A percentile compares a stretch with the other conserved stretches of the same genome.
Evolutionary conservation across 257 asterid genomes (phyloP).

Genomic region (Agastache rugosa): DNA sequence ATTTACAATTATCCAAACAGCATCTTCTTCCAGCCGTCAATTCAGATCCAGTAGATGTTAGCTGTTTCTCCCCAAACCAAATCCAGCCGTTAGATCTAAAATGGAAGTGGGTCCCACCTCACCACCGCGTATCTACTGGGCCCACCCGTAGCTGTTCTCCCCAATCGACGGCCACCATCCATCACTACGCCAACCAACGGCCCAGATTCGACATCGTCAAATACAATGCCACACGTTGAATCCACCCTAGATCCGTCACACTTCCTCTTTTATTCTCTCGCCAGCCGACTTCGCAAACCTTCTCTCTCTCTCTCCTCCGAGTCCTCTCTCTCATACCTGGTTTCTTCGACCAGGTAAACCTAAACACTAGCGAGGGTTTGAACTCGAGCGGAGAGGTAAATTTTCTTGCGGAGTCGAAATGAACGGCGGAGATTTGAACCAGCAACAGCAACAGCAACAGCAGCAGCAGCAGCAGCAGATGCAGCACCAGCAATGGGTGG

Average conservation of each 20-base stretch:
- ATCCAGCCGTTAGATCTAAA: constrained; percentile 49
- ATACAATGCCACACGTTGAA: constrained; percentile 52
- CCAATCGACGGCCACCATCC: constrained; percentile 47
- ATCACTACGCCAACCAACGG: constrained; percentile 39
- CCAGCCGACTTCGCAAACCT: constrained; percentile 48
- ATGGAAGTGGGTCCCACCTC: constrained; percentile 42
- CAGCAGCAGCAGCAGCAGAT: constrained; percentile 63
- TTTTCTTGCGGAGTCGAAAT: constrained; percentile 37
- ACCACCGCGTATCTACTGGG: constrained; percentile 54
- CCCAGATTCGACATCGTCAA: constrained; percentile 39
- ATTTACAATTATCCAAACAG: constrained; percentile 8
- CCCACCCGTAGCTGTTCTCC: constrained; percentile 39
- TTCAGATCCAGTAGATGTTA: constrained; percentile 26
- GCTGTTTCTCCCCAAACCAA: constrained; percentile 28
- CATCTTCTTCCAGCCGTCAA: constrained; percentile 43
- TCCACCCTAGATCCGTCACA: constrained; percentile 76
- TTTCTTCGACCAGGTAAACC: constrained; percentile 51
- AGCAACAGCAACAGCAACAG: constrained; percentile 57
- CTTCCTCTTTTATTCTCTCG: constrained; percentile 40
- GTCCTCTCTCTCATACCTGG: constrained; percentile 41
- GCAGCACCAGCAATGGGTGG: constrained; percentile 89
- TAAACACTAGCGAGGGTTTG: constrained; percentile 41
- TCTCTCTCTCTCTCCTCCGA: constrained; percentile 31
- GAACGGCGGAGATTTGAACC: constrained; percentile 87
- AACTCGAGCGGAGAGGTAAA: constrained; percentile 31